Base-by-base conservation (phyloP, 305 asterid species). In the Withania somnifera region DNA sequence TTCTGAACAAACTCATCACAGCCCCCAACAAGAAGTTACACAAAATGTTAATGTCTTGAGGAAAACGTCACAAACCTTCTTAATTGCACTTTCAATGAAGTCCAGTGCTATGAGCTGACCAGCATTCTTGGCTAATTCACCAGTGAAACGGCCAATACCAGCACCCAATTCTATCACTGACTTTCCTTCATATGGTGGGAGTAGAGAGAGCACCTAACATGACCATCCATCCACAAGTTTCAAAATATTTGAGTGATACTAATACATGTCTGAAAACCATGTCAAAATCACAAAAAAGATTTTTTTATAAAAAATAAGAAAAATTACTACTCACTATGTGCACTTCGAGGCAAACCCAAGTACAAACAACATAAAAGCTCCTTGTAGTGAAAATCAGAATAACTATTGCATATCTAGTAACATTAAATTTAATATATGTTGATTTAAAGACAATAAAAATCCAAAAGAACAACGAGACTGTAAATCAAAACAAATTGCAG, bases 91-190 rank as follows among this genome's bases (percentile, higher is more conserved):
- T 24, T 94, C 98, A 13, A 94, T 96, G 89, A 94, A 96, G 86
- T 96, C 98, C 50, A 93, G 38, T 77, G 98, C 99, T 60, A 89
- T 87, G 68, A 96, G 87, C 56, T 91, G 89, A 47, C 87, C 93
- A 79, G 99, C 98, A 56, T 85, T 90, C 79, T 88, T 85, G 52
- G 96, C 99, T 79, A 96, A 78, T 84, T 96, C 98, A 84, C 94
- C 90, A 9, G 99, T 94, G 87, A 96, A 96, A 81, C 99, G 98
- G 79, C 99, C 99, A 86, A 96, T 94, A 61, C 99, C 99, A 89
- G 99, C 99, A 81, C 99, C 99, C 38, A 96, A 93, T 89, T 96
- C 99, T 75, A 96, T 89, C 81, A 96, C 86, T 7, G 95, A 89
- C 84, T 94, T 96, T 53, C 95, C 97, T 78, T 92, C 98, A 38